These are phyloP conservation scores for Glomus cerebriforme DNA, from an alignment of 192 early-diverging fungal species.

Conservation along the genomic window DNA sequence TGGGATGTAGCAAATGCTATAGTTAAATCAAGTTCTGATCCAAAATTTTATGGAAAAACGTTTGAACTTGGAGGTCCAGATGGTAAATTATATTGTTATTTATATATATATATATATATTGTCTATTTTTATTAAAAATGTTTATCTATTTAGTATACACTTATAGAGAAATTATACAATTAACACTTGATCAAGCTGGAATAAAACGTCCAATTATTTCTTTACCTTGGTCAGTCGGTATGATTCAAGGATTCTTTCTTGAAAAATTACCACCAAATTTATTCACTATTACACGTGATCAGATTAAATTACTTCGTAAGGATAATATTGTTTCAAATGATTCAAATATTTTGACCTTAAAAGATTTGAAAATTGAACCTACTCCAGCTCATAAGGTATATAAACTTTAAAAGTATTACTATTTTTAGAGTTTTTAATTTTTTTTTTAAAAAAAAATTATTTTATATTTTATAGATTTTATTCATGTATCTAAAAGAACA, in stretches of 20 bases:
- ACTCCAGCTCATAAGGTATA: slow-evolving; percentile 36
- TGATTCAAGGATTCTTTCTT: slow-evolving; percentile 36
- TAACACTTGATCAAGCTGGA: slow-evolving; percentile 34
- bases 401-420: too few relatives aligned
- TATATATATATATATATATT: too few relatives aligned
- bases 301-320: slow-evolving; percentile 33
- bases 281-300: slow-evolving; percentile 40
- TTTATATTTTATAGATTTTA: neutral
- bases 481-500: neutral
- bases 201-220: slow-evolving; percentile 37
- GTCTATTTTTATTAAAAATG: too few relatives aligned
- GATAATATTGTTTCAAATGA: slow-evolving; percentile 35
- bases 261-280: slow-evolving; percentile 40
- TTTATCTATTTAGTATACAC: slow-evolving; percentile 36
- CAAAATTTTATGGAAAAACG: slow-evolving; percentile 22
- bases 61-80: slow-evolving; percentile 38
- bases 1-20: slow-evolving; percentile 35
- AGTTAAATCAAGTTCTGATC: neutral
- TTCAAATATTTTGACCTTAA: slow-evolving; percentile 13
- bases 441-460: neutral
- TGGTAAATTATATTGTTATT: neutral
- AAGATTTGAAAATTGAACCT: slow-evolving; percentile 34
- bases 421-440: neutral
- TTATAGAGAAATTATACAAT: slow-evolving; percentile 36
- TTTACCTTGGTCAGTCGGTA: slow-evolving; percentile 34